Conservation (phyloP, 495 filamentous ascomycete genomes). For the Penicillium paradoxum region DNA sequence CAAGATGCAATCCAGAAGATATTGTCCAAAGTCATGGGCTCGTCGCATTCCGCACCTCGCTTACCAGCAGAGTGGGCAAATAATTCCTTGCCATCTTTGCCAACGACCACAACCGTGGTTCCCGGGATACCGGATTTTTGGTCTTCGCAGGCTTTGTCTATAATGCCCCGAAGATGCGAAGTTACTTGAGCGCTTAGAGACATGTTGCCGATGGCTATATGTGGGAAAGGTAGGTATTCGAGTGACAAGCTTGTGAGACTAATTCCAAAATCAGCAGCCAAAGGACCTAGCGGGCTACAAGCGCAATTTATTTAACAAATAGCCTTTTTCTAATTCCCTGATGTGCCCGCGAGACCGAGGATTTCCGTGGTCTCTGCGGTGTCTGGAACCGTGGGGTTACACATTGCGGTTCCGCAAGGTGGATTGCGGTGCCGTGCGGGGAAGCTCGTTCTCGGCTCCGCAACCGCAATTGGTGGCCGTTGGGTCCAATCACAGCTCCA, state of each 20-base stretch:
- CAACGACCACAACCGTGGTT: background rate
- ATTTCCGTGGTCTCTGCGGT: background rate
- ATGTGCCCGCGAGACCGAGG: background rate
- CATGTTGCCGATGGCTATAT: background rate
- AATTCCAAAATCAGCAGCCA: background rate
- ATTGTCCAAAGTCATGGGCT: conserved; percentile 47
- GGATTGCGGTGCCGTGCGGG: background rate
- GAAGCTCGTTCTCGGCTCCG: background rate
- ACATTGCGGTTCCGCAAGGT: background rate
- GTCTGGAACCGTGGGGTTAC: background rate
- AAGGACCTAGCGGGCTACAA: background rate
- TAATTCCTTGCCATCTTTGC: conserved; percentile 1
- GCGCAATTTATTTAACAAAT: background rate
- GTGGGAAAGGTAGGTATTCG: background rate
- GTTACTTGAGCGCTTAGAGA: background rate
- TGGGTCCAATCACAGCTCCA: background rate
- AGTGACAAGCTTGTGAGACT: background rate
- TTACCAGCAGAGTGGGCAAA: conserved; percentile 24
- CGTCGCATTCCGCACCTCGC: conserved; percentile 29
- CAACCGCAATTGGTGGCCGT: background rate
- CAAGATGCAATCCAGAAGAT: conserved; percentile 59
- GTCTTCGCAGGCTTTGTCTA: background rate
- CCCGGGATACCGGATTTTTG: background rate
- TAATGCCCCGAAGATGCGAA: background rate
- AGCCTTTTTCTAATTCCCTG: background rate